Base-by-base conservation (phyloP, 1,284 basidiomycete species). In the Ceratobasidium sp. region DNA sequence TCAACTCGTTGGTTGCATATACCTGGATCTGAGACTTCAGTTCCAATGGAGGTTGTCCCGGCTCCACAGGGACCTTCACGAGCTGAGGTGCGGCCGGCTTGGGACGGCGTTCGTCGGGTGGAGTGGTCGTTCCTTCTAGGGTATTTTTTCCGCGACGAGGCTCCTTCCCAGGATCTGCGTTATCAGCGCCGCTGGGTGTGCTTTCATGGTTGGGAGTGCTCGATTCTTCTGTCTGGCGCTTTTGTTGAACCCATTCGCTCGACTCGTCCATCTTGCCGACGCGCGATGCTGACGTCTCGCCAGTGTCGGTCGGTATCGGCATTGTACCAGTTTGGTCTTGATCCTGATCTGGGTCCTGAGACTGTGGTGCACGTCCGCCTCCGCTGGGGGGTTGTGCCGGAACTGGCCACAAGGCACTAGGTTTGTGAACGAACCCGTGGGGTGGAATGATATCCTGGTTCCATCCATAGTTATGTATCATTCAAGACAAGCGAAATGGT, bases 381-480 rank as follows among this genome's bases (percentile, higher is more conserved):
- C 38, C 52, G 49, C 64, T 68, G 7, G 64, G 64, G 8, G 64
- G 64, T 31, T 31, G 64, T 25, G 64, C 56, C 54, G 68, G 68
- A 29, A 86, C 74, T 0, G 86, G 86, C 86, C 86, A 88, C 1
- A 83, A 70, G 0, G 81, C 75, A 7, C 85, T 87, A 2, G 86
- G 86, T 72, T 85, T 86, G 29, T 84, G 82, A 10, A 87, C 79
- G 74, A 88, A 88, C 0, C 86, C 87, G 72, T 87, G 80, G 22
- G 81, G 80, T 1, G 87, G 87, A 38, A 88, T 86, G 62, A 88
- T 88, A 72, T 88, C 87, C 86, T 88, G 15, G 34, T 22, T 25
- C n/a, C 47, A 25, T 42, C 84, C 77, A 86, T 65, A 68, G 50
- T 25, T 27, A 29, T 20, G 53, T 25, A 56, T 25, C 25, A 69